Conservation (phyloP, 805 yeast species). For the Pichia membranifaciens region DNA sequence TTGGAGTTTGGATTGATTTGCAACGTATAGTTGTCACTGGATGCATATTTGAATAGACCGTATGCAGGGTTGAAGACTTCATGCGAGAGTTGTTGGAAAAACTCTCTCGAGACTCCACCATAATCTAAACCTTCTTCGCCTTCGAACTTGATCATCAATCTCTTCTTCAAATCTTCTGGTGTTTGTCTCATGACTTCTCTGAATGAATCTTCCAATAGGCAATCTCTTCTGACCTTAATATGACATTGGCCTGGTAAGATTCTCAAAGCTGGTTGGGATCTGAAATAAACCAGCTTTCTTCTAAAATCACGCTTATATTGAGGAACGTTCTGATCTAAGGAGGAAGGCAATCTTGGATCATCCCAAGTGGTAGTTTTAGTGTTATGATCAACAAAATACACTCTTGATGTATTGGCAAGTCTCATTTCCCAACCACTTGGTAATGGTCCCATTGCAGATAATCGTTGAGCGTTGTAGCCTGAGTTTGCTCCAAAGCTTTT, state of each 20-base stretch:
- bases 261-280: slow-evolving; percentile 97
- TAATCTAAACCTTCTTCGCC: slow-evolving; percentile 99
- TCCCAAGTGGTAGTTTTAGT: slow-evolving; percentile 99
- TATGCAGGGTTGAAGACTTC: slow-evolving; percentile 99
- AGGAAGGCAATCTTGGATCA: slow-evolving; percentile 96
- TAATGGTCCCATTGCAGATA: slow-evolving; percentile 93
- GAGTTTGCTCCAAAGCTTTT: slow-evolving; percentile 89
- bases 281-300: slow-evolving; percentile 93
- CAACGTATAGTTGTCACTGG: slow-evolving; percentile 95
- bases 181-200: slow-evolving; percentile 99
- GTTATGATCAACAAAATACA: slow-evolving; percentile 97
- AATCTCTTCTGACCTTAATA: slow-evolving; percentile 94
- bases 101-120: slow-evolving; percentile 99
- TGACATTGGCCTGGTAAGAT: slow-evolving; percentile 98
- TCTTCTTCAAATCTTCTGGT: slow-evolving; percentile 95
- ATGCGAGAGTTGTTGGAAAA: slow-evolving; percentile 91
- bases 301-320: slow-evolving; percentile 98
- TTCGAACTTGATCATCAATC: slow-evolving; percentile 96
- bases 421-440: slow-evolving; percentile 99
- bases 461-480: slow-evolving; percentile 96
- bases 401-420: slow-evolving; percentile 96
- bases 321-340: slow-evolving; percentile 96
- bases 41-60: slow-evolving; percentile 94
- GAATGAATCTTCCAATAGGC: slow-evolving; percentile 93
- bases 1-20: slow-evolving; percentile 98